Evolutionary conservation across 495 filamentous ascomycete species (phyloP).

Genomic region (Neurospora sp.): DNA sequence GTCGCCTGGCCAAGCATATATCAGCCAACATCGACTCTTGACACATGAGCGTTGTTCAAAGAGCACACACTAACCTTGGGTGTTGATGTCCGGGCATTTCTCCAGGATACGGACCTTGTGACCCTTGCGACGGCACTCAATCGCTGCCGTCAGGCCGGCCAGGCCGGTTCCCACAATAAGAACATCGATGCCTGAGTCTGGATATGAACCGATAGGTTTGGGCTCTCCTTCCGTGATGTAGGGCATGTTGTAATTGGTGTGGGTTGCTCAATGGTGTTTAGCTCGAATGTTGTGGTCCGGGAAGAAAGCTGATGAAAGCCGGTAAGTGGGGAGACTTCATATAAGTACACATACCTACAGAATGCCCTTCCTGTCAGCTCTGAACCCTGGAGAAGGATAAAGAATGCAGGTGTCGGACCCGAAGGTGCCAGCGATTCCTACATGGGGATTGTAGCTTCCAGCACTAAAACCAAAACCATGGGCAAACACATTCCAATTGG

Average conservation of each 20-base stretch:
- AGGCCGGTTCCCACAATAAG: constrained; percentile 55
- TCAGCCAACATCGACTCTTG: background rate
- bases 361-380: background rate
- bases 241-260: constrained; percentile 15
- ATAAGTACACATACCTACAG: background rate
- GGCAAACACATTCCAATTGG: background rate
- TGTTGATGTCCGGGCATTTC: constrained; percentile 31
- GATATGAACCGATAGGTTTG: constrained; percentile 31
- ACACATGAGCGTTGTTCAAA: background rate
- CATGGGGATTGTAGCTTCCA: background rate
- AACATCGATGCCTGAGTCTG: constrained; percentile 42
- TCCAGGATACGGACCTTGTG: constrained; percentile 51
- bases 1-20: constrained; percentile 32
- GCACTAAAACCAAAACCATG: background rate
- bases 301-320: background rate
- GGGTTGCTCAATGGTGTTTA: background rate
- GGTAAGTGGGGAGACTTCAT: background rate
- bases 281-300: background rate
- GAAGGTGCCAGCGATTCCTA: background rate
- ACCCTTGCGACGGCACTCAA: constrained; percentile 55
- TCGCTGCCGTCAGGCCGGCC: constrained; percentile 51
- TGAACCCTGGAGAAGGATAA: background rate
- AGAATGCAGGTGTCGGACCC: background rate
- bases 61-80: constrained; percentile 19
- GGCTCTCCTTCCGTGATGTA: constrained; percentile 15